Evolutionary conservation across 768 basidiomycete genomes (phyloP).

Genomic region (Lyophyllum semitale): DNA sequence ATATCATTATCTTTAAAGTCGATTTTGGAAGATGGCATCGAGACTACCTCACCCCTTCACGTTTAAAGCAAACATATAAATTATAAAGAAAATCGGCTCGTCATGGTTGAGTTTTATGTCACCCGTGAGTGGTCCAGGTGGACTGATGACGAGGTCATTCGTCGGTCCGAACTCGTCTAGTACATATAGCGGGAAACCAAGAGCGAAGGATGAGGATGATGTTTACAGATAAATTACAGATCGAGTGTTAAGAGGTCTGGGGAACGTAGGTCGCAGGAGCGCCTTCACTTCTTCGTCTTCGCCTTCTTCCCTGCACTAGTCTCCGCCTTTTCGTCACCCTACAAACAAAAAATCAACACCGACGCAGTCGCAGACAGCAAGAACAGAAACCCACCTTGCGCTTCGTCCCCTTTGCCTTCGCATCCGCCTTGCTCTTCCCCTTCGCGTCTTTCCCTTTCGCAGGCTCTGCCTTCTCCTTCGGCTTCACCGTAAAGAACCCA

Average conservation of each 20-base stretch:
- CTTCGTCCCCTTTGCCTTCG: conserved; percentile 44
- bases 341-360: not conserved
- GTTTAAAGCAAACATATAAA: conserved; percentile 8
- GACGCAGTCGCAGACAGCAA: not conserved
- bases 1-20: no score
- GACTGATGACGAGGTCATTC: no score
- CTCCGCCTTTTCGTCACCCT: conserved; percentile 45
- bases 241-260: not conserved
- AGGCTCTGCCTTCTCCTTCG: conserved; percentile 47
- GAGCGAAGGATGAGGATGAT: no score
- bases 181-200: no score
- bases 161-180: no score
- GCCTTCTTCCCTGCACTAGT: conserved; percentile 39
- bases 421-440: conserved; percentile 38
- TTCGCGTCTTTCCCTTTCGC: conserved; percentile 36
- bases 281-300: conserved; percentile 42
- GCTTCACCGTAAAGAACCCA: conserved; percentile 86
- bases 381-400: conserved; percentile 43
- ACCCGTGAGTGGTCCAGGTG: no score
- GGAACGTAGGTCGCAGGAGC: no score
- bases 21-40: no score
- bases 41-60: no score
- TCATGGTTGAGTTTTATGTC: no score
- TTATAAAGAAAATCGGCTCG: no score
- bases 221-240: not conserved